Percentiles rank a stretch among this genome's conserved stretches.
phyloP scores from a whole-genome alignment of 345 rosid species.

The Eucalyptus viminalis region DNA sequence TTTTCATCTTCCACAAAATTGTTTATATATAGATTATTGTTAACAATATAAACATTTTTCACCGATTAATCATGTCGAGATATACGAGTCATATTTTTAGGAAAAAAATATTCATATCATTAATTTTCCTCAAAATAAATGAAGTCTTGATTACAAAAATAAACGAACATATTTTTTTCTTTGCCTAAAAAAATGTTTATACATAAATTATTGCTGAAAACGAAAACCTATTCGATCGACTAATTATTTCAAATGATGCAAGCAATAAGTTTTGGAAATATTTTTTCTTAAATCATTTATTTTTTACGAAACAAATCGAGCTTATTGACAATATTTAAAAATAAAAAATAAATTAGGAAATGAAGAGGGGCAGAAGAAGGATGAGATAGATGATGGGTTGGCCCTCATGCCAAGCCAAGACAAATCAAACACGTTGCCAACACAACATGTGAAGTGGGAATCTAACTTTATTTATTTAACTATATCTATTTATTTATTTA shows the following conservation, averaged over 20 bases:
- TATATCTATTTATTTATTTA: background rate
- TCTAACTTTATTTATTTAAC: conserved; percentile 1
- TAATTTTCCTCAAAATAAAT: background rate
- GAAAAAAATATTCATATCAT: background rate
- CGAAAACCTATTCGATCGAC: no score
- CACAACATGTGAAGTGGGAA: conserved; percentile 40
- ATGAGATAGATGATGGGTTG: background rate
- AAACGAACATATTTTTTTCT: rapidly evolving
- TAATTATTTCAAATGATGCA: no score
- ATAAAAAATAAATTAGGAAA: background rate
- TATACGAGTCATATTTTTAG: background rate
- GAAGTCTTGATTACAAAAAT: background rate
- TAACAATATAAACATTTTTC: background rate
- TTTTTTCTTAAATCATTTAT: no score
- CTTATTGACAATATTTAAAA: no score
- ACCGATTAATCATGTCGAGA: background rate
- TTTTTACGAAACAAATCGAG: no score
- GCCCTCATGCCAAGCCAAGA: background rate
- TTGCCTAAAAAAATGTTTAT: no score
- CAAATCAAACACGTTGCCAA: conserved; percentile 11
- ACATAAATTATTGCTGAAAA: no score
- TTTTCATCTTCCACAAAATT: background rate
- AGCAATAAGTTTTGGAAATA: no score
- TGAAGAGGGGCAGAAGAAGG: background rate
- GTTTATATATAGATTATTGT: background rate